Conservation (phyloP, 179 eudicot species). For the Beta corolliflora region DNA sequence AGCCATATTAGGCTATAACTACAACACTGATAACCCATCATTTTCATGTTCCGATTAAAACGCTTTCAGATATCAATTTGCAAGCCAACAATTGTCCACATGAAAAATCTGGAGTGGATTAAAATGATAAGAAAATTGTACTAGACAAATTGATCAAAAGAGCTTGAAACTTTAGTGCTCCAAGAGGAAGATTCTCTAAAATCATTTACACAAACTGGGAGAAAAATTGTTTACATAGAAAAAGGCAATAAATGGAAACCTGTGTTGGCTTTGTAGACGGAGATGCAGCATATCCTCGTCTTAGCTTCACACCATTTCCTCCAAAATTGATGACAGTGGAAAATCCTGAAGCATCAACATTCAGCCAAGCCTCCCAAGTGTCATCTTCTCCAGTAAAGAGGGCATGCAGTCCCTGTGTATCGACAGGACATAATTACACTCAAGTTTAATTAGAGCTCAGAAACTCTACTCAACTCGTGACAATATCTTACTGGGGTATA, state of each 20-base stretch:
- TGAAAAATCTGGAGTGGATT: background rate
- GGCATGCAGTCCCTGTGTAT: slow-evolving; percentile 81
- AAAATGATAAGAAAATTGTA: background rate
- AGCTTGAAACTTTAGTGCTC: background rate
- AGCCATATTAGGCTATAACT: background rate
- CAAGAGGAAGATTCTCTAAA: background rate
- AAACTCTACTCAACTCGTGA: slow-evolving; percentile 12
- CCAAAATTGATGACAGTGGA: slow-evolving; percentile 60
- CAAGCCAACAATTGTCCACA: background rate
- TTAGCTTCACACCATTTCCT: slow-evolving; percentile 67
- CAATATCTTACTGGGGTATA: slow-evolving; percentile 61
- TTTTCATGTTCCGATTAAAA: too few relatives aligned
- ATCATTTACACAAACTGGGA: background rate
- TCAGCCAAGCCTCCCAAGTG: slow-evolving; percentile 99
- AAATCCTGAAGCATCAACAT: slow-evolving; percentile 81
- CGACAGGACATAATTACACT: slow-evolving; percentile 17
- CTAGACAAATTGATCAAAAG: background rate
- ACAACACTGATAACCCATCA: too few relatives aligned
- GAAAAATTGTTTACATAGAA: background rate
- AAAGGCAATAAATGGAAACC: slow-evolving; percentile 35
- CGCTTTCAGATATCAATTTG: background rate
- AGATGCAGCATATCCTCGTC: slow-evolving; percentile 95
- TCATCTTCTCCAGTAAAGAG: slow-evolving; percentile 97
- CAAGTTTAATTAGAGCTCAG: background rate
- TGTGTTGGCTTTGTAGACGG: slow-evolving; percentile 86